Base-by-base conservation (phyloP, 208 protist species). In the Naegleria lovaniensis region DNA sequence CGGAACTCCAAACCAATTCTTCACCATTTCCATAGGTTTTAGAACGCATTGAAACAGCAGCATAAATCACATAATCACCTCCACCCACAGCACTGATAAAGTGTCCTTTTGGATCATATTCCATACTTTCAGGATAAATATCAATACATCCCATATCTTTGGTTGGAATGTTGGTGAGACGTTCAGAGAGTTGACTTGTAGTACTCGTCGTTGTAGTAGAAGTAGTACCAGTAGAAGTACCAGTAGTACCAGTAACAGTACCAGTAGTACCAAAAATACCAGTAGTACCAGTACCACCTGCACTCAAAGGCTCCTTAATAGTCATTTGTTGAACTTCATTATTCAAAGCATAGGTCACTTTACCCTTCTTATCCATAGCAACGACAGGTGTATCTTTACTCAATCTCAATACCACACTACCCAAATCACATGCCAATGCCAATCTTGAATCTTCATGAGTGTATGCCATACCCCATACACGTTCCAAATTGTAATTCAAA, bases 1-100 rank as follows among this genome's bases (percentile, higher is more conserved):
- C 43, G 25, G 92, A 91, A 13, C 95, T 95, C 98, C 98, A 99
- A 25, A 97, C 96, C 92, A 99, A 99, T 9, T 99, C 97, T 11
- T 98, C 91, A 41, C 96, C 98, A 75, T 94, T 92, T n/a, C 99
- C 99, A 93, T 98, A 99, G 38, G 94, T 95, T 94, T 99, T 99
- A 83, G 97, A 98, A 9, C 98, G 94, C 95, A 97, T 97, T 0
- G 95, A 96, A 5, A 99, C 93, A 2, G 98, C 97, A 39, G 98
- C 99, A 92, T 99, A 97, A 92, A 99, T 99, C 83, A 98, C 98
- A 95, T 98, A 99, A 91, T 99, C 98, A 86, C 95, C 95, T 86
- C 99, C 98, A 52, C 97, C 98, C 6, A 99, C 92, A n/a, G 97
- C 93, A 29, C 97, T 96, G 76, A 97, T 94, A 88, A 97, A 99